Conservation (phyloP, 2,329 filamentous ascomycete genomes). For the Tothia fuscella region DNA sequence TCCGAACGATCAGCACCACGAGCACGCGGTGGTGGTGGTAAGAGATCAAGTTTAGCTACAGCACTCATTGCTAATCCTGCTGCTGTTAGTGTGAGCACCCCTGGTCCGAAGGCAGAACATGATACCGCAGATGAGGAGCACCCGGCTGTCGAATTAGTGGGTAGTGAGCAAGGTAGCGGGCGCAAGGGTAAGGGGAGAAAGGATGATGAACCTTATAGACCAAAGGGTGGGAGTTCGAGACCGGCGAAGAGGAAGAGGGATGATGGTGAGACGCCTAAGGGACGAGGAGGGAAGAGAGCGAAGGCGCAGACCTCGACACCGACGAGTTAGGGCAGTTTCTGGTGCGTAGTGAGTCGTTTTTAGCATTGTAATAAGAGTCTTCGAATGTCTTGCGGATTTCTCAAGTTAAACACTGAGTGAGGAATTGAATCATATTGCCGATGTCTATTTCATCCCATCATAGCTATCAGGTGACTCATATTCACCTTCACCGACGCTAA, state of each 20-base stretch:
- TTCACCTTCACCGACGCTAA: too few species aligned
- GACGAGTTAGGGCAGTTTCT: too few species aligned
- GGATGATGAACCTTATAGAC: conserved; percentile 33
- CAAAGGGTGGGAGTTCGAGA: conserved; percentile 35
- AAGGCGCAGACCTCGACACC: too few species aligned
- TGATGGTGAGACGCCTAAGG: too few species aligned
- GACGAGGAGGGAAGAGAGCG: too few species aligned
- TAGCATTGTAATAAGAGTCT: too few species aligned
- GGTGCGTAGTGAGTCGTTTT: too few species aligned
- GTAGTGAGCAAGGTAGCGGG: conserved; percentile 20
- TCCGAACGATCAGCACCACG: conserved; percentile 24
- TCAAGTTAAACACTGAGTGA: too few species aligned
- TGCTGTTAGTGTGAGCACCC: conserved; percentile 13
- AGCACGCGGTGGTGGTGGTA: conserved; percentile 22
- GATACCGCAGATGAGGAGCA: conserved; percentile 29
- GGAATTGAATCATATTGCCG: too few species aligned
- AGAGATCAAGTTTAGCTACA: conserved; percentile 21
- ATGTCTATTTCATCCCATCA: too few species aligned
- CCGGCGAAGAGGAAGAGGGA: conserved; percentile 28
- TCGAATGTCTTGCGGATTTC: too few species aligned
- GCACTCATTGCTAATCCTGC: conserved; percentile 15
- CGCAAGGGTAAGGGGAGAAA: conserved; percentile 24
- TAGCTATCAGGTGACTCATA: too few species aligned
- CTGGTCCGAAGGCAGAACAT: conserved; percentile 24
- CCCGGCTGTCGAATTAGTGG: conserved; percentile 21